Conservation (phyloP, 1,139 yeast genomes). For the Yamadazyma spencermartinsiae region DNA sequence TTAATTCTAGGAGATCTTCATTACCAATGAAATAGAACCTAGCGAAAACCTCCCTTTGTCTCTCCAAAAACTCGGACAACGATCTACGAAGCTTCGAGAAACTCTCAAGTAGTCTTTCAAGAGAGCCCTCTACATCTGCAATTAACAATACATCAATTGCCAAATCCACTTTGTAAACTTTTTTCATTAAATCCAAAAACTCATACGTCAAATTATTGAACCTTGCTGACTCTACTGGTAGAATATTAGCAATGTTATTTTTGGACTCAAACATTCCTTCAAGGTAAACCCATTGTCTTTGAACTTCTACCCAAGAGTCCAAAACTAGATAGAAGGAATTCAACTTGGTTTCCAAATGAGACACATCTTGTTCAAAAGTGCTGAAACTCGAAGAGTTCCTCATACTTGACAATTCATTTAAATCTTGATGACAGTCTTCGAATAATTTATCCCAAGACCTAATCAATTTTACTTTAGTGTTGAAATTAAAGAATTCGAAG, state of each 20-base stretch:
- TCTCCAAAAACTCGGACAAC: conserved; percentile 75
- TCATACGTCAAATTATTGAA: conserved; percentile 69
- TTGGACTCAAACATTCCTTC: conserved; percentile 73
- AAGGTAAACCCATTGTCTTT: conserved; percentile 85
- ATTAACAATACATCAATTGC: conserved; percentile 61
- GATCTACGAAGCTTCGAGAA: conserved; percentile 63
- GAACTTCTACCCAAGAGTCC: conserved; percentile 81
- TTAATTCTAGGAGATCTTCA: conserved; percentile 80
- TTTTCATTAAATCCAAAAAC: conserved; percentile 51
- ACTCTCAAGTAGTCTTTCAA: conserved; percentile 57
- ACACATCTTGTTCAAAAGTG: conserved; percentile 61
- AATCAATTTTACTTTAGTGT: conserved; percentile 55
- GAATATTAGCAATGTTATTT: conserved; percentile 55
- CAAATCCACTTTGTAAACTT: conserved; percentile 49
- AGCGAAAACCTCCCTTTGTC: conserved; percentile 75
- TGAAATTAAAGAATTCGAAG: conserved; percentile 59
- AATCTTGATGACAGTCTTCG: conserved; percentile 59
- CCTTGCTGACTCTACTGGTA: conserved; percentile 72
- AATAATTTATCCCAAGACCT: conserved; percentile 69
- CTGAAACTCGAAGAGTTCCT: conserved; percentile 63
- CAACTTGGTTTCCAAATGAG: conserved; percentile 57
- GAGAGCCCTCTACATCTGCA: conserved; percentile 46
- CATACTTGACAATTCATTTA: conserved; percentile 69
- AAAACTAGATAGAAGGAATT: conserved; percentile 52
- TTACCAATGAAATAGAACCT: conserved; percentile 89